phyloP scores from a whole-genome alignment of 2,329 filamentous ascomycete genomes.

The Verruconis gallopava region DNA sequence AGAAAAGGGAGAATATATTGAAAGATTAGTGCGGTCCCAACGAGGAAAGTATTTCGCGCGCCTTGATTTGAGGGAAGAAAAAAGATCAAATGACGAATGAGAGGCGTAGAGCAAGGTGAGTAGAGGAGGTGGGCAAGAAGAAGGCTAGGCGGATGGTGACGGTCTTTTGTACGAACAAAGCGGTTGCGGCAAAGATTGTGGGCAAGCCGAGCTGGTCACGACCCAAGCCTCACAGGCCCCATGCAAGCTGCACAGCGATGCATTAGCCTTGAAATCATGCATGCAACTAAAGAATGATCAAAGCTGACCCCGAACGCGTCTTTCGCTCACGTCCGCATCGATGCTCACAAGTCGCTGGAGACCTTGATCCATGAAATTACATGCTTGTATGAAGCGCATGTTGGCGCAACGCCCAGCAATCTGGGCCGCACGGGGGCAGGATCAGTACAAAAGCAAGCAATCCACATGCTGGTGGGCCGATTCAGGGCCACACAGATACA shows the following conservation, averaged over 20 bases:
- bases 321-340: slow-evolving; percentile 1
- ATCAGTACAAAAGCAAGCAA: background rate
- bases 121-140: slow-evolving; percentile 25
- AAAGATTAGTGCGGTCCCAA: slow-evolving; percentile 17
- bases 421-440: background rate
- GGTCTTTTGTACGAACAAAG: slow-evolving; percentile 7
- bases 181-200: background rate
- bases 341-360: background rate
- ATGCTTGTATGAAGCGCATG: background rate
- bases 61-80: slow-evolving; percentile 23
- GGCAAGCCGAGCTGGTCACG: slow-evolving; percentile 2
- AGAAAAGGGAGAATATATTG: slow-evolving; percentile 6
- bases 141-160: slow-evolving; percentile 1
- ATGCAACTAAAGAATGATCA: slow-evolving; percentile 7
- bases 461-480: slow-evolving; percentile 1
- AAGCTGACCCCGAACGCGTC: slow-evolving; percentile 6
- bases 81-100: slow-evolving; percentile 28
- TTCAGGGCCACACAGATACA: slow-evolving; percentile 1
- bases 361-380: background rate
- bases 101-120: slow-evolving; percentile 29
- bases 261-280: too few relatives aligned
- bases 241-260: slow-evolving; percentile 5
- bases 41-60: slow-evolving; percentile 23
- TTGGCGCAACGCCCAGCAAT: background rate
- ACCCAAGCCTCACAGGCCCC: slow-evolving; percentile 7